phyloP scores from a whole-genome alignment of 257 asterid genomes.

The Solanum pimpinellifolium region DNA sequence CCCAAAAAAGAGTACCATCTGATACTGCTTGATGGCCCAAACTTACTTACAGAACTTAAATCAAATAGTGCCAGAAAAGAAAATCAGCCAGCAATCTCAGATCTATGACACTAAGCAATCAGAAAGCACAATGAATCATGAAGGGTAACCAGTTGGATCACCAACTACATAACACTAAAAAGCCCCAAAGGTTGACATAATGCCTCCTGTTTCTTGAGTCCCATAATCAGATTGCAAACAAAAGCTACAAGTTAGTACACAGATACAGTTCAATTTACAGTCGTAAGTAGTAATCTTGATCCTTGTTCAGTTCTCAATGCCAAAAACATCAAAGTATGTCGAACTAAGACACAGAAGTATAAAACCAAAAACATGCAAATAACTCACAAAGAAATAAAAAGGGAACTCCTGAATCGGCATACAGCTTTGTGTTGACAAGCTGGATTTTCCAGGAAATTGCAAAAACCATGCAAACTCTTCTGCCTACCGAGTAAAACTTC shows the following conservation, averaged over 20 bases:
- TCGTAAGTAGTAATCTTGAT: background rate
- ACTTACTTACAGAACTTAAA: background rate
- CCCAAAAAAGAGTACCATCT: background rate
- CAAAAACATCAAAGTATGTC: background rate
- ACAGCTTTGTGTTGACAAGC: background rate
- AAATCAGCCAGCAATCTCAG: background rate
- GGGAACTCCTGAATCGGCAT: background rate
- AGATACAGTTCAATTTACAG: background rate
- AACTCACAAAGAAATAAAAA: background rate
- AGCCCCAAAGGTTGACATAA: background rate
- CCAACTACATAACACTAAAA: background rate
- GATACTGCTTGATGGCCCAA: background rate
- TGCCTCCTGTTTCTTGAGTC: background rate
- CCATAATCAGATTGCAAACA: background rate
- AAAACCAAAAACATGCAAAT: background rate
- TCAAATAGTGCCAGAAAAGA: background rate
- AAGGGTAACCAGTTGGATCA: background rate
- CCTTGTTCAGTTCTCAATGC: background rate
- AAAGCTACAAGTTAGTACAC: background rate
- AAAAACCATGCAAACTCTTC: background rate
- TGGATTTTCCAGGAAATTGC: background rate
- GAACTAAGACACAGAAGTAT: background rate
- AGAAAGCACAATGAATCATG: background rate
- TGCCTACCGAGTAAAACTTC: background rate
- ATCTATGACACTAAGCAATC: background rate